Evolutionary conservation across 2,329 filamentous ascomycete genomes (phyloP), one percentile per base, ranked within the genome.

Genomic region (Calonectria hawksworthii): DNA sequence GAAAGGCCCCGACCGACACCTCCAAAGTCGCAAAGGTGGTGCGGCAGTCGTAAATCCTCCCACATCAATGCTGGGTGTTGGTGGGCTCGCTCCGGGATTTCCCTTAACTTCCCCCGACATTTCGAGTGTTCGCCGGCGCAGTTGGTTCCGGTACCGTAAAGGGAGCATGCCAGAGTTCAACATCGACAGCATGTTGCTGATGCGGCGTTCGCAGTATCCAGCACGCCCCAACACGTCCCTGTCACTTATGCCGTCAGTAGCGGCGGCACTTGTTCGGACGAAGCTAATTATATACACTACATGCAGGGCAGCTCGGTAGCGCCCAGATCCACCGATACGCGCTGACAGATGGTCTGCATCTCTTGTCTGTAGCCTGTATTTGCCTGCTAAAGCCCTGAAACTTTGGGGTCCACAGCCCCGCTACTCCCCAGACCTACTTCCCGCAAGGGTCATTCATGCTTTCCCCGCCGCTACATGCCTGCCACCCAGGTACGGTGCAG

Each of bases 371-470:
- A 50, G 44, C 14, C 54, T 63, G 56, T 26, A 41, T 41, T 41
- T 41, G 23, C 23, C n/a, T 36, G 8, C 14, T 28, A 54, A 34
- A 59, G 59, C 68, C 63, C 59, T 70, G 59, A 44, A 70, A 70
- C 56, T 54, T 38, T 38, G 68, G 68, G 68, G 34, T 50, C 68
- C 61, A 32, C 56, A 28, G 56, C 59, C 68, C 68, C 56, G 38
- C 56, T 28, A 10, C 26, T 30, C 59, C 56, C 68, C 56, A 64
- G 67, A 32, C 41, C 44, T 47, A 23, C 26, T 64, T 47, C 26
- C 68, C 47, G 44, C 56, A 44, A 47, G 28, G 23, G 23, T 63
- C 41, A 14, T 38, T 63, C 56, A 14, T 36, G 32, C n/a, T 30
- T 36, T 36, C 44, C 64, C 64, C 26, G 28, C 38, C 23, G 18